phyloP scores from a whole-genome alignment of 208 protist species.

The Porcisia hertigi region DNA sequence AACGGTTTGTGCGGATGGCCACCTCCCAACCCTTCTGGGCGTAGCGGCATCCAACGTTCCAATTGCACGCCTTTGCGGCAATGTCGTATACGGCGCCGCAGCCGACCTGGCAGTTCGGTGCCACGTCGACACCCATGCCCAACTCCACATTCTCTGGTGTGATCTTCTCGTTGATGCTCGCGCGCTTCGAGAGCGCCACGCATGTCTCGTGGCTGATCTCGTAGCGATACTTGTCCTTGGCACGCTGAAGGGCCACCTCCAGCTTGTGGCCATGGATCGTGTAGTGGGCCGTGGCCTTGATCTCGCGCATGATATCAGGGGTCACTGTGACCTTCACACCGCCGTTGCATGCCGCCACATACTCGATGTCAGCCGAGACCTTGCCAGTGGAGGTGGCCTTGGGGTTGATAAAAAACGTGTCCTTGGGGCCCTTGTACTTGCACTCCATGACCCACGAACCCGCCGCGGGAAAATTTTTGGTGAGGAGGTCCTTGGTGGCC shows the following conservation, averaged over 20 bases:
- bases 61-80: conserved; percentile 62
- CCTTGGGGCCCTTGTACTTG: conserved; percentile 74
- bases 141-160: conserved; percentile 55
- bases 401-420: conserved; percentile 67
- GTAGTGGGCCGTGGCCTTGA: conserved; percentile 52
- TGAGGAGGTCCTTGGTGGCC: conserved; percentile 72
- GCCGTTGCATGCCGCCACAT: conserved; percentile 41
- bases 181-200: conserved; percentile 36
- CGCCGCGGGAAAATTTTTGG: conserved; percentile 60
- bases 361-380: conserved; percentile 69
- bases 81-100: conserved; percentile 57
- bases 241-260: conserved; percentile 42
- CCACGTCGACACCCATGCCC: conserved; percentile 58
- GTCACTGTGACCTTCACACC: conserved; percentile 57
- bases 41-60: conserved; percentile 64
- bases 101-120: conserved; percentile 59
- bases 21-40: conserved; percentile 43
- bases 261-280: conserved; percentile 58
- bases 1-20: conserved; percentile 53
- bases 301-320: conserved; percentile 31
- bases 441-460: conserved; percentile 71
- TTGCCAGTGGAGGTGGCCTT: conserved; percentile 37
- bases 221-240: conserved; percentile 47
- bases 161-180: conserved; percentile 74
- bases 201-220: conserved; percentile 52